Conservation (phyloP, 306 rosid genomes). For the Sicyos baderoa region DNA sequence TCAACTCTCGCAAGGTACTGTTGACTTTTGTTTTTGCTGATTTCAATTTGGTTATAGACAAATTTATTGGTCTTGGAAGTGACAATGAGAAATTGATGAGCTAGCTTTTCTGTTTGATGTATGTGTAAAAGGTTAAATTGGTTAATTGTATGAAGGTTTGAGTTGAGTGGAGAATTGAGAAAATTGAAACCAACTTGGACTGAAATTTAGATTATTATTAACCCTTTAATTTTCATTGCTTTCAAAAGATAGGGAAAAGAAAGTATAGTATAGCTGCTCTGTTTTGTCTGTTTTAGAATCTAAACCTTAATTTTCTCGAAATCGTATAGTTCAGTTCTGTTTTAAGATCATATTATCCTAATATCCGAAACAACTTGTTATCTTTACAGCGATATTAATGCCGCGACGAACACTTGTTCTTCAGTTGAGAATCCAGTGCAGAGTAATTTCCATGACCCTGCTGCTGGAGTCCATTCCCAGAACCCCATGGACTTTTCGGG, state of each 20-base stretch:
- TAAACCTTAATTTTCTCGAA: not conserved
- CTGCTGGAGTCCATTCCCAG: constrained; percentile 23
- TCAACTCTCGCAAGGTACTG: constrained; percentile 32
- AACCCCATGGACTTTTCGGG: constrained; percentile 12
- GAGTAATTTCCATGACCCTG: constrained; percentile 17
- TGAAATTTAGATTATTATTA: too few relatives aligned
- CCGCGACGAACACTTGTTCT: too few relatives aligned
- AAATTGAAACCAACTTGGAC: not conserved
- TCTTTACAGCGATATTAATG: too few relatives aligned
- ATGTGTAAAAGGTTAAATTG: not conserved
- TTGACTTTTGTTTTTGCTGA: not conserved
- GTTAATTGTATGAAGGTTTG: not conserved
- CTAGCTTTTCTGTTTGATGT: not conserved
- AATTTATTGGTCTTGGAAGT: not conserved
- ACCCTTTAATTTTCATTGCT: not conserved
- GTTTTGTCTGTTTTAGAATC: not conserved
- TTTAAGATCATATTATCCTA: not conserved
- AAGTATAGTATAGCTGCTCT: not conserved
- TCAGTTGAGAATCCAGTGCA: constrained; percentile 22
- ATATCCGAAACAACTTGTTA: not conserved
- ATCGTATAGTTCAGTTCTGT: too few relatives aligned
- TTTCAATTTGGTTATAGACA: not conserved
- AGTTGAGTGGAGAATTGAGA: not conserved
- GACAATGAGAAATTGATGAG: not conserved
- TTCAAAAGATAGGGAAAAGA: not conserved